phyloP scores from a whole-genome alignment of 306 rosid species.

The Cucurbita ficifolia region DNA sequence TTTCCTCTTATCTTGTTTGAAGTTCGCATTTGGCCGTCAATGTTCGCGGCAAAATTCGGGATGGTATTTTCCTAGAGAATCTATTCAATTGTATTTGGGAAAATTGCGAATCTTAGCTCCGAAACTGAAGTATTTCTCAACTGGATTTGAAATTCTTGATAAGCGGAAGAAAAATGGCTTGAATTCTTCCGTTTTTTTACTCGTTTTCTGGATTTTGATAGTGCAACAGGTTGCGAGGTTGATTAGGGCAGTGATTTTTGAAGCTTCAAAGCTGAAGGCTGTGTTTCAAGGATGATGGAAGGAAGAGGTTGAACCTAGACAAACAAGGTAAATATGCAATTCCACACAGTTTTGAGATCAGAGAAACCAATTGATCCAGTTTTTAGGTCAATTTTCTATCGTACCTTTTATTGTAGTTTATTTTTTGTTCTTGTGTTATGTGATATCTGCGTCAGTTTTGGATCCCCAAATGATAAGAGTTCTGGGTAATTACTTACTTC shows the following conservation, averaged over 20 bases:
- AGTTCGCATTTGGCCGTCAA: too few relatives aligned
- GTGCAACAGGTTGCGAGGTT: neutral
- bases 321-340: neutral
- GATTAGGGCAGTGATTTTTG: too few relatives aligned
- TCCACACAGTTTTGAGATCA: neutral
- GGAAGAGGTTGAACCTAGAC: neutral
- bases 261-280: too few relatives aligned
- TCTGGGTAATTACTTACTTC: conserved; percentile 1
- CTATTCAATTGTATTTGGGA: neutral
- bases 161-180: neutral
- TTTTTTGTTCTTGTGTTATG: neutral
- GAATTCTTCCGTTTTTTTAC: neutral
- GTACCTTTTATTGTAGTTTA: neutral
- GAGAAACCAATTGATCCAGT: neutral
- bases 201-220: neutral
- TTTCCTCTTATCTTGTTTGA: too few relatives aligned
- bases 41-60: too few relatives aligned
- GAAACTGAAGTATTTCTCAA: neutral
- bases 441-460: neutral
- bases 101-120: neutral
- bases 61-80: too few relatives aligned
- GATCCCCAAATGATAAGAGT: conserved; percentile 7
- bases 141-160: neutral
- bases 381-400: neutral
- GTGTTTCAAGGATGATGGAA: too few relatives aligned